These are phyloP conservation scores for Xylariaceae sp. DNA, from an alignment of 2,329 filamentous ascomycete genomes.

Conservation along the genomic window DNA sequence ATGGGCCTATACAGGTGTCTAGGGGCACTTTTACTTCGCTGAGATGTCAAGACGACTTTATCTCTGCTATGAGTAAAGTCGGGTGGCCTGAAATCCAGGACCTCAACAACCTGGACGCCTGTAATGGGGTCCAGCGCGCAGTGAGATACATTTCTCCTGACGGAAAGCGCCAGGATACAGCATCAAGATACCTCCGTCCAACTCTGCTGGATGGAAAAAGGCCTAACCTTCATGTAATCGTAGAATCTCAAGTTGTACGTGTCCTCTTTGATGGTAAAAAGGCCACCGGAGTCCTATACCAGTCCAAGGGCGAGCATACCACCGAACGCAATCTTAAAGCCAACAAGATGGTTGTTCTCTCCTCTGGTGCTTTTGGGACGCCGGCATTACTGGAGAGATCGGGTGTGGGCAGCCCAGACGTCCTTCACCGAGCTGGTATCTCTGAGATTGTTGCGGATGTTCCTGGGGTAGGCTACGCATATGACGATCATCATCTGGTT, in stretches of 20 bases:
- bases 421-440: conserved; percentile 47
- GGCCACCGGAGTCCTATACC: conserved; percentile 61
- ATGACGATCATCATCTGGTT: conserved; percentile 57
- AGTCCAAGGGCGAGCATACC: neutral
- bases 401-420: conserved; percentile 52
- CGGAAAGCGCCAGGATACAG: conserved; percentile 35
- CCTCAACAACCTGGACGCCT: conserved; percentile 55
- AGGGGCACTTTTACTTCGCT: conserved; percentile 52
- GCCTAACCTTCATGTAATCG: conserved; percentile 39
- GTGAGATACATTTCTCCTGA: conserved; percentile 27
- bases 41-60: conserved; percentile 53
- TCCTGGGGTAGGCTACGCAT: conserved; percentile 53
- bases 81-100: conserved; percentile 61
- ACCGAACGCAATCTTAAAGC: conserved; percentile 45
- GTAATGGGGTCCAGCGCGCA: conserved; percentile 33
- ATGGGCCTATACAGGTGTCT: conserved; percentile 62
- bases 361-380: conserved; percentile 48
- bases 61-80: conserved; percentile 52
- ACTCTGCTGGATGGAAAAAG: conserved; percentile 31
- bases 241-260: conserved; percentile 42
- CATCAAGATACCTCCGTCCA: conserved; percentile 35
- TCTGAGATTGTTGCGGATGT: conserved; percentile 48
- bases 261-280: conserved; percentile 57
- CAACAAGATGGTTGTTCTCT: conserved; percentile 52
- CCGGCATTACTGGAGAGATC: conserved; percentile 58